Evolutionary conservation across 331 rosid species (phyloP).

Genomic region (Rosa hybrid): DNA sequence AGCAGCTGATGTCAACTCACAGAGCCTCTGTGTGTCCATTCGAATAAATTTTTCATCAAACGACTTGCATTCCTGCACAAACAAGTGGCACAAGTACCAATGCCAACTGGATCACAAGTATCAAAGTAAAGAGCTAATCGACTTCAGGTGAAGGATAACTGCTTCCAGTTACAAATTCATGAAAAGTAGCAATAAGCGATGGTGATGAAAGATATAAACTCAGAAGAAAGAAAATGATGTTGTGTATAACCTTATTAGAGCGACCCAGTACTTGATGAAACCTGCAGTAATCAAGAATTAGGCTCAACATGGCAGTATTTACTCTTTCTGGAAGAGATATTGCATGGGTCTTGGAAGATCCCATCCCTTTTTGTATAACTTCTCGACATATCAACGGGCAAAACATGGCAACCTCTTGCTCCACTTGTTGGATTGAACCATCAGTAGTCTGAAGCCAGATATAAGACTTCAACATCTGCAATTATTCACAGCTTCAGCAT

Average conservation of each 20-base stretch:
- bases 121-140: background rate
- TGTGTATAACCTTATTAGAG: conserved; percentile 67
- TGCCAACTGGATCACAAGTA: background rate
- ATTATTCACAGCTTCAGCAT: background rate
- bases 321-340: conserved; percentile 84
- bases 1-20: conserved; percentile 94
- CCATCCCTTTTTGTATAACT: conserved; percentile 68
- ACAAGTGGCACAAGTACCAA: background rate
- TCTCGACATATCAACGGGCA: conserved; percentile 90
- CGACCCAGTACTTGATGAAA: conserved; percentile 83
- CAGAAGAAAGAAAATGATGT: background rate
- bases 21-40: conserved; percentile 78
- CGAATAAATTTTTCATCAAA: conserved; percentile 80
- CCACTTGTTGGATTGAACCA: conserved; percentile 91
- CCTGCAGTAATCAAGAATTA: conserved; percentile 80
- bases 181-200: background rate
- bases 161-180: background rate
- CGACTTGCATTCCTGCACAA: conserved; percentile 65
- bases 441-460: conserved; percentile 86
- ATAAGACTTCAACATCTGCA: conserved; percentile 69
- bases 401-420: conserved; percentile 88
- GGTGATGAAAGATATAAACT: background rate
- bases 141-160: background rate
- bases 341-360: conserved; percentile 80
- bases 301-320: conserved; percentile 72